Conservation (phyloP, 768 basidiomycete species). For the Paxillus ammoniavirescens region DNA sequence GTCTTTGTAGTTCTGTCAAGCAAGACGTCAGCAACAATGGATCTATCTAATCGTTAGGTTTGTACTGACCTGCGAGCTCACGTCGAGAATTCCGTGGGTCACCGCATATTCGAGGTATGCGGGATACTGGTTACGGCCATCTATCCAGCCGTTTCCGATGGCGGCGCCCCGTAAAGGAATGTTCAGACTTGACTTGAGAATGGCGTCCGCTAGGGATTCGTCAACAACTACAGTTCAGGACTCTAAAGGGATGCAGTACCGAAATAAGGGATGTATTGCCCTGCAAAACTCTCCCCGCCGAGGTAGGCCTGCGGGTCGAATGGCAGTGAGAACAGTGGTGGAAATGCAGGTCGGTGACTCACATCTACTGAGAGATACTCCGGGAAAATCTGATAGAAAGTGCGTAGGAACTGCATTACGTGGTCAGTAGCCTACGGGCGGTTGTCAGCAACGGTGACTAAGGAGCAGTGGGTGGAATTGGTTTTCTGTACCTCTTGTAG, state of each 20-base stretch:
- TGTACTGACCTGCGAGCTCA: slow-evolving; percentile 58
- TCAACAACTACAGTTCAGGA: background rate
- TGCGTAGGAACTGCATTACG: slow-evolving; percentile 78
- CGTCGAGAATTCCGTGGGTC: slow-evolving; percentile 74
- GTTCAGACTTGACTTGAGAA: slow-evolving; percentile 59
- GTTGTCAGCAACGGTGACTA: slow-evolving; percentile 1
- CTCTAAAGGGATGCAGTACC: slow-evolving; percentile 44
- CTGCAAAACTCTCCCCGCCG: slow-evolving; percentile 95
- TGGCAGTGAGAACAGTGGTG: slow-evolving; percentile 15
- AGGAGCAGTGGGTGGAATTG: background rate
- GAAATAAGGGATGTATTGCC: slow-evolving; percentile 97
- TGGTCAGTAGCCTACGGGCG: slow-evolving; percentile 65
- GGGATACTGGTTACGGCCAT: slow-evolving; percentile 83
- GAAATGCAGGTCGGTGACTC: slow-evolving; percentile 31
- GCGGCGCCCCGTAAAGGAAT: slow-evolving; percentile 75
- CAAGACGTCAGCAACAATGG: background rate
- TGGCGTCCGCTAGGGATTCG: slow-evolving; percentile 60
- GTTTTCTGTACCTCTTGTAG: slow-evolving; percentile 55
- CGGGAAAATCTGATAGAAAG: slow-evolving; percentile 90
- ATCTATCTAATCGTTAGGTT: background rate
- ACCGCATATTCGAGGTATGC: slow-evolving; percentile 85
- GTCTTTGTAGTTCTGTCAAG: slow-evolving; percentile 55
- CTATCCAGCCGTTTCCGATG: slow-evolving; percentile 99
- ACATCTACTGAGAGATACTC: slow-evolving; percentile 84
- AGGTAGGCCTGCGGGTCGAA: slow-evolving; percentile 75